Evolutionary conservation across 495 filamentous ascomycete species (phyloP), one percentile per base, ranked within the genome.

Genomic region (Daldinia vernicosa): DNA sequence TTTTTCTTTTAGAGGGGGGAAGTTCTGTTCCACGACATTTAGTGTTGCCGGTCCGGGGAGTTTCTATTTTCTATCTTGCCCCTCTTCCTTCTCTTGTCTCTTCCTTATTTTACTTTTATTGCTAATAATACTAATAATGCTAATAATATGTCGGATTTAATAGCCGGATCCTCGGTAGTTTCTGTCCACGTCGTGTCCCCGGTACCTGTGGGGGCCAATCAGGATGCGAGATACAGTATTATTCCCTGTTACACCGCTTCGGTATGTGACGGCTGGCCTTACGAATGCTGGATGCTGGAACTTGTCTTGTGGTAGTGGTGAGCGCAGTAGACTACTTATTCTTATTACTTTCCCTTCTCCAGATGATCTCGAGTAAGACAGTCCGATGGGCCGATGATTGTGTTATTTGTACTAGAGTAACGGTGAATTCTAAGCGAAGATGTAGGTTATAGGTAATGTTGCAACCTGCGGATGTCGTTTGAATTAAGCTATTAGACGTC

Each of bases 81-180:
- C 47, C 47, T 24, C 45, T 8, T n/a, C 24, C 7, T 14, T n/a
- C 22, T 28, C 15, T n/a, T 12, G 2, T 1, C 26, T 27, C 26
- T n/a, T 33, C 11, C 1, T 35, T 12, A 14, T 32, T 14, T 14
- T 53, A 3, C 26, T 30, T 30, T 11, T 30, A 30, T 24, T 53
- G 24, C 17, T 53, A 53, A 26, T 6, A n/a, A n/a, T n/a, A n/a
- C n/a, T n/a, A n/a, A n/a, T n/a, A n/a, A n/a, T n/a, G n/a, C 26
- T 27, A 27, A 4, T 50, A 50, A 55, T 62, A 56, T 45, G 45
- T 53, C 35, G 27, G 50, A 35, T 43, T 55, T 47, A 47, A 47
- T 60, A 54, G 51, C 66, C 67, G 67, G 67, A 54, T 50, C 69
- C 63, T 67, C 64, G 64, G 56, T 56, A 56, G 53, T 56, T 56